phyloP scores from a whole-genome alignment of 176 grass and related monocot species.

The Lolium multiflorum region DNA sequence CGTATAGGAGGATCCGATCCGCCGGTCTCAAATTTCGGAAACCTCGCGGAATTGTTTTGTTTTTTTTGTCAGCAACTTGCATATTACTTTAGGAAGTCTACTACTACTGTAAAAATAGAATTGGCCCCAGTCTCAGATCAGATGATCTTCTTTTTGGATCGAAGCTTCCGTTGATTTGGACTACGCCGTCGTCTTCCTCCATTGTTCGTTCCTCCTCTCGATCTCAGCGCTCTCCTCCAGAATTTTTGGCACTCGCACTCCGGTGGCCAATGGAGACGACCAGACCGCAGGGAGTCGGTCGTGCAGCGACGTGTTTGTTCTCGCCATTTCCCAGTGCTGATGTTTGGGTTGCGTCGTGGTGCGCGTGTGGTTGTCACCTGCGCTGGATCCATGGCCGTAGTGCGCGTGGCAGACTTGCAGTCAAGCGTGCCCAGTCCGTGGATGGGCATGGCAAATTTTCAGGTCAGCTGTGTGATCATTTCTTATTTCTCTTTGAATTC shows the following conservation, averaged over 20 bases:
- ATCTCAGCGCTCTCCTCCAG: background rate
- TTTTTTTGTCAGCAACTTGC: constrained; percentile 32
- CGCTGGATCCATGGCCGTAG: constrained; percentile 30
- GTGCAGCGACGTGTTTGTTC: constrained; percentile 24
- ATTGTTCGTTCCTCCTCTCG: background rate
- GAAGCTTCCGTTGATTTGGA: constrained; percentile 41
- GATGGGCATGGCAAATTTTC: background rate
- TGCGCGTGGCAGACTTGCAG: constrained; percentile 37
- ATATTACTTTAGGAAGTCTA: constrained; percentile 26
- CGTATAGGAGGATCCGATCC: constrained; percentile 40
- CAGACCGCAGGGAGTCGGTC: background rate
- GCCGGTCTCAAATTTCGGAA: constrained; percentile 46
- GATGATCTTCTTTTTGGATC: constrained; percentile 3
- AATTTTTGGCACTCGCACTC: background rate
- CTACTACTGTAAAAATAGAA: constrained; percentile 49
- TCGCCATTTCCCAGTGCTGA: background rate
- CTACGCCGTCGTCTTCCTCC: constrained; percentile 19
- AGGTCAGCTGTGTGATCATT: constrained; percentile 19
- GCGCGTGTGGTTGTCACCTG: constrained; percentile 41
- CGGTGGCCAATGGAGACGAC: constrained; percentile 16
- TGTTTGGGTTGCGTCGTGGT: background rate
- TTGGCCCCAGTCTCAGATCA: background rate
- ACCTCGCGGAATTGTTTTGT: constrained; percentile 28
- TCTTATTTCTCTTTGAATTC: background rate
- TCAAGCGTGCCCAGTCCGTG: constrained; percentile 23